Base-by-base conservation (phyloP, 371 early-diverging fungal species). In the Blastocladiella emersonii region DNA sequence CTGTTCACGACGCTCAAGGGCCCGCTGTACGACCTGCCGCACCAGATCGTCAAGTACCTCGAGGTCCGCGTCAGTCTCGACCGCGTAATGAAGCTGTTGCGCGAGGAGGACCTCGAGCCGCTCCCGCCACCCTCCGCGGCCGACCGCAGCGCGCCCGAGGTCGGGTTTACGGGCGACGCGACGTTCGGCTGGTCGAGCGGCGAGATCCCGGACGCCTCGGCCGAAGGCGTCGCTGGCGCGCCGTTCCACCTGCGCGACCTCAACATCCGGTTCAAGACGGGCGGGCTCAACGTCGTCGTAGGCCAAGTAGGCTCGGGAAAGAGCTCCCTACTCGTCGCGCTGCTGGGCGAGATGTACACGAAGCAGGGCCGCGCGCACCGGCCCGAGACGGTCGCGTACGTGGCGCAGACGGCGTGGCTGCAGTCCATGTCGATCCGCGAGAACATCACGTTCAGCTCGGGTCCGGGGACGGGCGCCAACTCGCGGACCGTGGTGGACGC, bases 391-490 rank as follows among this genome's bases (percentile, higher is more conserved):
- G 37, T 21, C 15, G 59, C 59, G 10, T 59, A 59, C 44, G 37
- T 59, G 0, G 7, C 59, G n/a, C 59, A 59, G 36, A 27, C 37
- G 15, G 59, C 59, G 4, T 59, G 59, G 59, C 37, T 59, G 30
- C 59, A 59, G 21, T 19, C 19, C 32, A 10, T 4, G 0, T 19
- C 59, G 13, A 36, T 59, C 32, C n/a, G 37, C 27, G 86, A 90
- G 59, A 91, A 91, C 67, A 88, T 91, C 61, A 65, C 87, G 62
- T 91, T 91, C 70, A 90, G n/a, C n/a, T n/a, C n/a, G n/a, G n/a
- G n/a, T n/a, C n/a, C n/a, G n/a, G n/a, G n/a, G n/a, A n/a, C n/a
- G n/a, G n/a, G n/a, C n/a, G n/a, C n/a, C n/a, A n/a, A n/a, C n/a
- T n/a, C n/a, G n/a, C n/a, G 90, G 15, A 66, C 78, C n/a, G 76